Base-by-base conservation (phyloP, 1,284 basidiomycete species). In the Ustilago nuda region DNA sequence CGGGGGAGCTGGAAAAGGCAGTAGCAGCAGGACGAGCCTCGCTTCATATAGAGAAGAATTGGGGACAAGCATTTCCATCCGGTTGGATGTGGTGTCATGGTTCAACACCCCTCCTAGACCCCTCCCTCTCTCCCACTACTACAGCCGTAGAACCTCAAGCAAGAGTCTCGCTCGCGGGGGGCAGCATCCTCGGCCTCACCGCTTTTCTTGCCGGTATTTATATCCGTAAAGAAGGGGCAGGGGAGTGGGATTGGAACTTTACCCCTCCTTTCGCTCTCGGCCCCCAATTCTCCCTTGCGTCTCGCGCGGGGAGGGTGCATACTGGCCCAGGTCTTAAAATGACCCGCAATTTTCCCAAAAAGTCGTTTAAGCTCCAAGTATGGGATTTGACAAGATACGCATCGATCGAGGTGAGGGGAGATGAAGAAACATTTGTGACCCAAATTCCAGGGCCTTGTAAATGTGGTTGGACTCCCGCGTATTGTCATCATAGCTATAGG, bases 51-150 rank as follows among this genome's bases (percentile, higher is more conserved):
- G 75, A 77, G 35, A 77, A 73, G 52, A 77, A 77, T 37, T 72
- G 70, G 66, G 75, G 75, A 8, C 70, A 77, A 23, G 52, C 60
- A 12, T 77, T 77, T 43, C 75, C 75, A 0, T 50, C 59, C 5
- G 75, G 75, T 3, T 77, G 70, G 75, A 66, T 72, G 53, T 77
- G 75, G 75, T 30, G 8, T 8, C 70, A 77, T 23, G 72, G 36
- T 4, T 50, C 72, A 2, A 57, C 67, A 1, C 43, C 72, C 3
- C 39, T 75, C 4, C 53, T 59, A 35, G 62, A 66, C 23, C 58
- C 66, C 1, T 41, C 41, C 11, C 6, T 50, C 8, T 32, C 64
- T 4, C 6, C 8, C 2, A 0, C 32, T 23, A 37, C 27, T 2
- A 8, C 50, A 2, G 17, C 53, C 7, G 5, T 15, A 11, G 15